phyloP scores from a whole-genome alignment of 192 early-diverging fungal species.

The Allomyces macrogynus region DNA sequence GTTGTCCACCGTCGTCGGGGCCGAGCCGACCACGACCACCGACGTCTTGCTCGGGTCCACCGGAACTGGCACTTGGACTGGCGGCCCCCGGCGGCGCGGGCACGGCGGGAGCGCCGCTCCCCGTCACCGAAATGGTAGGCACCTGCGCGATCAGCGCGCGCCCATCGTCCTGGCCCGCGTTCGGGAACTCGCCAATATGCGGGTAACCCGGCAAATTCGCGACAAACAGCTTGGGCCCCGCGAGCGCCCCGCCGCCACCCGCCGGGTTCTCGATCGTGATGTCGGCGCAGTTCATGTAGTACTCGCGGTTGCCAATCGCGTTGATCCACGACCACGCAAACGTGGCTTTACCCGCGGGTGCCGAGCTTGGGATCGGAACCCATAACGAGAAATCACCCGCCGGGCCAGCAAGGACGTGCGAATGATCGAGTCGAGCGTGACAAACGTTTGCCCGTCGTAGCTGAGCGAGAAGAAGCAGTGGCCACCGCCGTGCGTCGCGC shows the following conservation, averaged over 20 bases:
- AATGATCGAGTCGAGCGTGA: constrained; percentile 2
- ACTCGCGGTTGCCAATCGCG: constrained; percentile 46
- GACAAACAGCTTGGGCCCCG: not conserved
- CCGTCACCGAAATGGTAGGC: no score
- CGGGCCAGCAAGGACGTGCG: constrained; percentile 4
- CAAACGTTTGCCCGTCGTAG: constrained; percentile 26
- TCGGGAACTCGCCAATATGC: no score
- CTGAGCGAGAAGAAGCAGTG: constrained; percentile 39
- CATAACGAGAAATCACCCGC: constrained; percentile 6
- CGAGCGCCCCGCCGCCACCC: not conserved
- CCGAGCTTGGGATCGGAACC: constrained; percentile 16
- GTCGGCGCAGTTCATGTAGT: constrained; percentile 58
- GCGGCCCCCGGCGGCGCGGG: no score
- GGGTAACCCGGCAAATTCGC: not conserved
- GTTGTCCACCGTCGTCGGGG: no score
- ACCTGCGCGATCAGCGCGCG: no score
- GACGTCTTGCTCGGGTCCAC: no score
- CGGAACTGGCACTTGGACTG: no score
- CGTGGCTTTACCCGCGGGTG: constrained; percentile 17
- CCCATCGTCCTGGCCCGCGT: no score
- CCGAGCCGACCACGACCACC: no score
- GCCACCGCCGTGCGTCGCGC: constrained; percentile 21
- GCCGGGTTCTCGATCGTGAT: constrained; percentile 26
- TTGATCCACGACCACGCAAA: constrained; percentile 55
- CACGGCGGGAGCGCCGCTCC: no score